Conservation (phyloP, 1,139 yeast species). For the Geotrichum aggregatum region DNA sequence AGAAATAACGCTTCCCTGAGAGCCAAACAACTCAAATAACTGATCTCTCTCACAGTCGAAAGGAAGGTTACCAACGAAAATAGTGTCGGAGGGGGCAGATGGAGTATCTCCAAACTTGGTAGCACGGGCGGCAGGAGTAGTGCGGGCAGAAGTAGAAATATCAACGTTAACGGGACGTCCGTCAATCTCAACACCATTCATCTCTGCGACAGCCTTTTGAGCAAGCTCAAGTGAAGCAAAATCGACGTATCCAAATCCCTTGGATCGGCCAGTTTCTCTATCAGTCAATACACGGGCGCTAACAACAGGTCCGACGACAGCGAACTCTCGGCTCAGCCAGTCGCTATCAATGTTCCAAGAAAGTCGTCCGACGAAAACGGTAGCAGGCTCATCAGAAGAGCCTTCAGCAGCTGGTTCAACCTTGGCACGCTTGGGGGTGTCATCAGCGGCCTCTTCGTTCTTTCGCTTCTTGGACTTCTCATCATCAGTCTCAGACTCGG, state of each 20-base stretch:
- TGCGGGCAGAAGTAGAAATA: conserved; percentile 67
- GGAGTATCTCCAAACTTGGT: conserved; percentile 17
- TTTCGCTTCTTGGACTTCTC: conserved; percentile 28
- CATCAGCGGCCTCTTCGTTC: conserved; percentile 29
- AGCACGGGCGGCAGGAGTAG: conserved; percentile 18
- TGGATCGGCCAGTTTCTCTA: conserved; percentile 85
- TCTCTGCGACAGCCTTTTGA: conserved; percentile 78
- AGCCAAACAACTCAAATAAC: conserved; percentile 66
- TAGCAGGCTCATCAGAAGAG: conserved; percentile 42
- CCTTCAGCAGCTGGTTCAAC: conserved; percentile 38
- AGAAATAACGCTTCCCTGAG: conserved; percentile 74
- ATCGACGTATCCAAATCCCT: conserved; percentile 98
- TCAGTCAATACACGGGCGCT: conserved; percentile 92
- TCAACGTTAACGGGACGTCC: conserved; percentile 96
- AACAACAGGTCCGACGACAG: conserved; percentile 71
- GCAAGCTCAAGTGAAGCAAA: conserved; percentile 73
- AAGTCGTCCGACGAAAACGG: conserved; percentile 92
- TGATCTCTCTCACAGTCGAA: conserved; percentile 81
- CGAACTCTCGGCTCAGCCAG: conserved; percentile 86
- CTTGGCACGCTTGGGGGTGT: conserved; percentile 45
- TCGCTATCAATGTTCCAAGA: conserved; percentile 97
- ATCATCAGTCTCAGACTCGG: conserved; percentile 27
- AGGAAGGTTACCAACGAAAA: conserved; percentile 91
- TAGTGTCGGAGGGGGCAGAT: conserved; percentile 64
- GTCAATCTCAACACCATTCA: conserved; percentile 91